These are phyloP conservation scores for Diplodia mutila DNA, from an alignment of 2,329 filamentous ascomycete species.

Conservation along the genomic window DNA sequence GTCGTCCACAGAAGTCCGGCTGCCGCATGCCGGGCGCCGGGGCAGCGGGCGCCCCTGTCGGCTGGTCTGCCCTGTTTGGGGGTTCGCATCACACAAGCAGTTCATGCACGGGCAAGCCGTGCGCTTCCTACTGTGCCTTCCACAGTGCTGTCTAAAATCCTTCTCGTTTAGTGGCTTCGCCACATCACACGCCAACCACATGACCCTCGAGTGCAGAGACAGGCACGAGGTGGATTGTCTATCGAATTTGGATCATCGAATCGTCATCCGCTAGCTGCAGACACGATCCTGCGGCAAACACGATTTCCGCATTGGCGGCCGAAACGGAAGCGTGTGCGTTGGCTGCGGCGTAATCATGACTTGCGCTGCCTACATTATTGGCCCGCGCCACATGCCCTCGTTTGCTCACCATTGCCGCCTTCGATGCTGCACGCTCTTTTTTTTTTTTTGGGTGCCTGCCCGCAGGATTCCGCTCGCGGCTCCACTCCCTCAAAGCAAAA, in stretches of 20 bases:
- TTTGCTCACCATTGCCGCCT: neutral
- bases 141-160: conserved; percentile 11
- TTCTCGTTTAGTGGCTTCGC: conserved; percentile 11
- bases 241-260: neutral
- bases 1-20: neutral
- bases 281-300: neutral
- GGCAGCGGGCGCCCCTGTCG: neutral
- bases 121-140: too few species aligned
- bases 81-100: neutral
- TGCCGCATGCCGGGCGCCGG: neutral
- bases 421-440: too few species aligned
- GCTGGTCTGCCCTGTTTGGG: conserved; percentile 2
- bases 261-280: neutral
- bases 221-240: conserved; percentile 8
- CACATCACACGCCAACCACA: conserved; percentile 8
- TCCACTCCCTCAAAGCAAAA: neutral
- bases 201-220: neutral
- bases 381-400: neutral
- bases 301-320: neutral
- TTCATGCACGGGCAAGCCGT: conserved; percentile 1
- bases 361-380: neutral
- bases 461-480: neutral
- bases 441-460: neutral
- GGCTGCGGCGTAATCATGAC: conserved; percentile 11
- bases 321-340: conserved; percentile 4